Evolutionary conservation across 1,284 basidiomycete genomes (phyloP), one percentile per base, ranked within the genome.

Genomic region (Marasmius oreades): DNA sequence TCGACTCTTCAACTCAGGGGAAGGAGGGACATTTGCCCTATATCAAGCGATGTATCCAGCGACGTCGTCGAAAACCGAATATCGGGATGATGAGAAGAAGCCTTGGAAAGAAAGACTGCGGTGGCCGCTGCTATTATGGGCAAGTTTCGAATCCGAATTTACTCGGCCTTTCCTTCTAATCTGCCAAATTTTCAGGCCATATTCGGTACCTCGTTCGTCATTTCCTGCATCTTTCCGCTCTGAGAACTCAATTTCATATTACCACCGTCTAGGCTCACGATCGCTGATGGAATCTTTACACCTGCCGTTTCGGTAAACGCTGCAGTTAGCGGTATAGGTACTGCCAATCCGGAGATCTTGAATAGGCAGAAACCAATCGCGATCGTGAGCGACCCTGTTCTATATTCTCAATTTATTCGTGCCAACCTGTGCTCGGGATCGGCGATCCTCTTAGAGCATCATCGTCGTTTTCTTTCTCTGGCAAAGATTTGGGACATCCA

Each of bases 291-390:
- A 42, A 69, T 84, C 20, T 75, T 83, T 37, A 84, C 83, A 1
- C 84, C 85, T 12, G 84, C 86, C 3, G 85, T 89, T 2, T 86
- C 83, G 0, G 82, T 90, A 14, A 84, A 82, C 0, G 82, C 79
- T 53, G 86, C 86, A 3, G 85, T 88, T 1, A 78, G 74, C 14
- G 87, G 86, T n/a, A 84, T 89, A 55, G 82, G 77, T 1, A 78
- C 88, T 16, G 84, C 82, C 3, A 79, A 80, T 56, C 74, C 79
- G 0, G 71, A 70, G 1, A 75, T 86, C 10, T 58, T 63, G 1
- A 62, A 69, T 11, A 70, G 80, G 44, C 74, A 87, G 43, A 73
- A 77, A 14, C 73, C 77, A 2, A 85, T 89, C 22, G 85, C 85
- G 2, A 80, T 87, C 56, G 82, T 81, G 63, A 47, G 77, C 61